Evolutionary conservation across 495 filamentous ascomycete species (phyloP).

Genomic region (Aspergillus funiculosus): DNA sequence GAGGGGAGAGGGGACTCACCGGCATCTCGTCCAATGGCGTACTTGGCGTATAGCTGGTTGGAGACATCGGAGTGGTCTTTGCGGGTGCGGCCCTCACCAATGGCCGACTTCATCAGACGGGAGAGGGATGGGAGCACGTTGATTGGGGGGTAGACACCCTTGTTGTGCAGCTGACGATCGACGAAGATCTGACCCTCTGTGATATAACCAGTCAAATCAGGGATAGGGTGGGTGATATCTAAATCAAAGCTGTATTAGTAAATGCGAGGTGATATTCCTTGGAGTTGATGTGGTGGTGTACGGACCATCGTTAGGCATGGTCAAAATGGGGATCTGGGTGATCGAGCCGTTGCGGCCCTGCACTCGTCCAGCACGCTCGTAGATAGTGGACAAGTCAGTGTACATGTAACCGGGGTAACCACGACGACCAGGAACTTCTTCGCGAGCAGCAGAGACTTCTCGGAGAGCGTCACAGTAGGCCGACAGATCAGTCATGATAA

Average conservation of each 20-base stretch:
- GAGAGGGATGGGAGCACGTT: conserved; percentile 98
- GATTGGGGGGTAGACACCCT: conserved; percentile 96
- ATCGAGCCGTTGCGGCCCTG: conserved; percentile 96
- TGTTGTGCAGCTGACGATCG: conserved; percentile 91
- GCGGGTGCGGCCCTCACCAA: conserved; percentile 91
- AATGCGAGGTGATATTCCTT: background rate
- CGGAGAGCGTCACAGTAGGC: conserved; percentile 98
- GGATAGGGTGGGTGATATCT: conserved; percentile 99
- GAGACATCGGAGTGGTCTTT: conserved; percentile 97
- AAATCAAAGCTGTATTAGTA: conserved; percentile 13
- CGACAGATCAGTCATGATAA: conserved; percentile 96
- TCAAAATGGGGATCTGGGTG: conserved; percentile 97
- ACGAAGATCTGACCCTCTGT: conserved; percentile 98
- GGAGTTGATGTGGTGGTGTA: background rate
- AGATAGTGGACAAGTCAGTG: conserved; percentile 99
- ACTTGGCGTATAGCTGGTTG: conserved; percentile 99
- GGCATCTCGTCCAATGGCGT: conserved; percentile 96
- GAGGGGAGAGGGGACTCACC: conserved; percentile 30
- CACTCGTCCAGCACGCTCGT: conserved; percentile 98
- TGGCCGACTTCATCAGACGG: conserved; percentile 99
- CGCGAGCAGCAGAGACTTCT: conserved; percentile 93
- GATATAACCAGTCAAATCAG: conserved; percentile 97
- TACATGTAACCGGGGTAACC: conserved; percentile 99
- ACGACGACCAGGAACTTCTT: conserved; percentile 99
- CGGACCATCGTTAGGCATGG: conserved; percentile 96